phyloP scores from a whole-genome alignment of 2,329 filamentous ascomycete genomes.

The Didymella sp. region DNA sequence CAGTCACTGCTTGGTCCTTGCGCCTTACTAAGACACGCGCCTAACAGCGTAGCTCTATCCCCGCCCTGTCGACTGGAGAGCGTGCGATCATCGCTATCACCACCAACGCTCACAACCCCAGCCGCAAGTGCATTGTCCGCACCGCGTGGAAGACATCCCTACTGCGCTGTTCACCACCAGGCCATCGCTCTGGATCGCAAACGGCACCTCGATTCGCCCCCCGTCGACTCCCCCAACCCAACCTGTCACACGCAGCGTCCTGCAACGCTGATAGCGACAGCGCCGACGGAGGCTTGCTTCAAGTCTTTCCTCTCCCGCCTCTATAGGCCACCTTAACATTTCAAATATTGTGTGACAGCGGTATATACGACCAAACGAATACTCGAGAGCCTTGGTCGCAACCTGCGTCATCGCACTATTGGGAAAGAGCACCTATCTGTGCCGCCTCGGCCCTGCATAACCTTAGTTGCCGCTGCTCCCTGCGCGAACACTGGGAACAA shows the following conservation, averaged over 20 bases:
- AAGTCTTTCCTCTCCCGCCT: conserved; percentile 55
- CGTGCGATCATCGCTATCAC: conserved; percentile 37
- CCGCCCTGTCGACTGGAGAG: conserved; percentile 34
- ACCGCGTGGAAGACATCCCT: conserved; percentile 22
- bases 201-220: conserved; percentile 42
- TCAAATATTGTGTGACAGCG: not conserved
- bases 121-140: conserved; percentile 28
- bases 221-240: conserved; percentile 42
- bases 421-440: conserved; percentile 27
- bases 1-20: conserved; percentile 29
- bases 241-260: conserved; percentile 39
- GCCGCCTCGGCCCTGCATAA: conserved; percentile 26
- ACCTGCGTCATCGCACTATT: conserved; percentile 25
- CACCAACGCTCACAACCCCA: conserved; percentile 22
- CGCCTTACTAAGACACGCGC: conserved; percentile 34
- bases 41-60: conserved; percentile 33
- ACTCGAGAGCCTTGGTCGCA: conserved; percentile 22
- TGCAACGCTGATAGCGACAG: conserved; percentile 45
- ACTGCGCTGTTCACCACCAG: conserved; percentile 14
- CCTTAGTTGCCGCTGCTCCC: conserved; percentile 29
- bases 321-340: conserved; percentile 54
- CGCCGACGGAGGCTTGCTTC: conserved; percentile 54
- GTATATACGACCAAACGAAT: conserved; percentile 8
- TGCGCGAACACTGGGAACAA: conserved; percentile 1
- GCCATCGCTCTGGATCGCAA: conserved; percentile 51